Conservation (phyloP, 2,329 filamentous ascomycete species). For the Aspergillus transmontanensis region DNA sequence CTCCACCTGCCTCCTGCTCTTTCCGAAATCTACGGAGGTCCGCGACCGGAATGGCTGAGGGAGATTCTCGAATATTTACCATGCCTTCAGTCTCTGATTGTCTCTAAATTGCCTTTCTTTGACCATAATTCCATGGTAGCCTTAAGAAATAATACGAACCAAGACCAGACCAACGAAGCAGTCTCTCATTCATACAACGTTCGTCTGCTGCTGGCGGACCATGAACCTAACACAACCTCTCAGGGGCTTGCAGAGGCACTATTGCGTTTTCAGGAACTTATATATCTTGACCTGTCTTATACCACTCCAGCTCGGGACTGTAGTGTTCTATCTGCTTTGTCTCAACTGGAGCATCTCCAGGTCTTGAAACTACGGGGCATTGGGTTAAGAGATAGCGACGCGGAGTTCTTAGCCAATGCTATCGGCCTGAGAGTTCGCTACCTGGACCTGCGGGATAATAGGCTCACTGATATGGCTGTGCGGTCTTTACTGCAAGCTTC, state of each 20-base stretch:
- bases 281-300: slow-evolving; percentile 62
- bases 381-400: slow-evolving; percentile 55
- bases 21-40: slow-evolving; percentile 63
- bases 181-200: slow-evolving; percentile 46
- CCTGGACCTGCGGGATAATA: slow-evolving; percentile 60
- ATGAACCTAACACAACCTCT: slow-evolving; percentile 62
- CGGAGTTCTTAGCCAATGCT: slow-evolving; percentile 54
- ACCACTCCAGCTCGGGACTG: slow-evolving; percentile 53
- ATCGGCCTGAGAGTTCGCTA: slow-evolving; percentile 57
- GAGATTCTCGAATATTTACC: slow-evolving; percentile 62
- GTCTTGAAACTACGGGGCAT: slow-evolving; percentile 60
- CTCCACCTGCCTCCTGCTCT: slow-evolving; percentile 63
- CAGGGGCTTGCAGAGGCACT: slow-evolving; percentile 55
- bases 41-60: slow-evolving; percentile 60
- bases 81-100: slow-evolving; percentile 61
- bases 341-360: slow-evolving; percentile 53
- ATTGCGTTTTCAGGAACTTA: slow-evolving; percentile 54
- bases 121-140: slow-evolving; percentile 60
- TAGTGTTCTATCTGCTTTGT: slow-evolving; percentile 51
- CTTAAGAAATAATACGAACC: slow-evolving; percentile 38
- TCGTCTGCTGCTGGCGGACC: slow-evolving; percentile 58
- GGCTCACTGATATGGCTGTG: slow-evolving; percentile 58
- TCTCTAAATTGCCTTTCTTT: slow-evolving; percentile 62
- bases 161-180: slow-evolving; percentile 6
- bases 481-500: slow-evolving; percentile 55